Evolutionary conservation across 306 rosid genomes (phyloP), one percentile per base, ranked within the genome.

Genomic region (Albizia julibrissin): DNA sequence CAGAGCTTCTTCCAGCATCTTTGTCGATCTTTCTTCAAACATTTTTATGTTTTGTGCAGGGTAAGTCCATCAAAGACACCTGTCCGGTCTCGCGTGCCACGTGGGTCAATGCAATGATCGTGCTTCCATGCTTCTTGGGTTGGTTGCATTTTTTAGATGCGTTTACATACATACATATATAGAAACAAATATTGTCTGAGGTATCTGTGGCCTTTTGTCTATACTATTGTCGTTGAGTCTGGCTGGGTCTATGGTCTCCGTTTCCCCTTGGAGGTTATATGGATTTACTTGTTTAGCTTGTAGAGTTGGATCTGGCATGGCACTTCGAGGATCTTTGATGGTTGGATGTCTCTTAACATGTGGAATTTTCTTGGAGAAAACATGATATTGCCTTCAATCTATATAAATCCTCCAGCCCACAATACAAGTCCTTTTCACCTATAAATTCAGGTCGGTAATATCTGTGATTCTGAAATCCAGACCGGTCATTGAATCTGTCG

Each of bases 1-100:
- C 5, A 14, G n/a, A 61, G 37, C 8, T 74, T 26, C 8, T 74
- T 26, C 29, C 8, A 19, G 27, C 43, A 61, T 67, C 24, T 12
- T 58, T 39, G 19, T 12, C n/a, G 15, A 69, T 76, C 43, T 69
- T 82, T 44, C 39, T 54, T 65, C 1, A 75, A 62, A 42, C 68
- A 74, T 75, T 76, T 16, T 62, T 10, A 8, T 75, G 86, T 47
- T 65, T 42, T 81, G 6, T 84, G 90, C 92, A 93, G 97, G 91
- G 96, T 93, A 59, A 93, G 97, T 88, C 97, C 97, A 26, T 93
- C 97, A 5, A 93, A 93, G 92, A 93, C 97, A 65, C 96, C 97
- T 22, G 97, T 93, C 29, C 87, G 96, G 3, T 83, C 97, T 4
- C 97, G 97, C 8, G 44, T 84, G 43, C 92, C 90, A 26, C 96